Base-by-base conservation (phyloP, 208 protist species). In the Trypanosoma avium region DNA sequence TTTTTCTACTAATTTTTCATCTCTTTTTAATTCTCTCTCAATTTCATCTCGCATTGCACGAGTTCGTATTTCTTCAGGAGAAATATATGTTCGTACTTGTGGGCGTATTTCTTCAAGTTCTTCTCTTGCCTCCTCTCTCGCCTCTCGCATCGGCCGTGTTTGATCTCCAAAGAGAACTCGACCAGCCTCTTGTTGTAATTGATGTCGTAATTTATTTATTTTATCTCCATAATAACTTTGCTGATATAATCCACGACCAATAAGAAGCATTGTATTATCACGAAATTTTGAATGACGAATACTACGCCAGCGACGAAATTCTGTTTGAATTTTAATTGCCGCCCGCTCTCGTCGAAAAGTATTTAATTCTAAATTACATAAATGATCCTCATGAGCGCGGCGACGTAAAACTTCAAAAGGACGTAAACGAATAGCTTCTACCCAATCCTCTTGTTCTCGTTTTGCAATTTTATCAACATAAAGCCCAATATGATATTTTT, bases 401-500 rank as follows among this genome's bases (percentile, higher is more conserved):
- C 78, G 63, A 6, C 62, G 75, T 26, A 55, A 50, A 10, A 91
- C 83, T 10, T 88, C 70, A 43, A 63, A 79, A 3, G 87, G 75
- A 1, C 77, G 76, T 27, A 86, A 30, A 10, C 74, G 75, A 12
- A 91, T 46, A 5, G 70, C 54, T 38, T 86, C 76, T 10, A 33
- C 22, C 81, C 72, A 84, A 58, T 67, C 73, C 42, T 47, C 33
- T 7, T 82, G 84, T 48, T 79, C 66, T 26, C 79, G 76, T 53
- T 78, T 24, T 24, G 87, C 82, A 38, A 72, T 43, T 0, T 57
- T 49, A 22, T 87, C 80, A 1, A 77, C 63, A 69, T 75, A 86
- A 26, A 93, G 55, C 19, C 71, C 66, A 48, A 93, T 78, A 56
- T 93, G 77, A 45, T 80, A 86, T 10, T 47, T 30, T 61, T 90